Percentiles rank a stretch among this genome's conserved stretches.
These are phyloP conservation scores for Eutrema salsugineum DNA, from an alignment of 441 rosid species.

Conservation along the genomic window DNA sequence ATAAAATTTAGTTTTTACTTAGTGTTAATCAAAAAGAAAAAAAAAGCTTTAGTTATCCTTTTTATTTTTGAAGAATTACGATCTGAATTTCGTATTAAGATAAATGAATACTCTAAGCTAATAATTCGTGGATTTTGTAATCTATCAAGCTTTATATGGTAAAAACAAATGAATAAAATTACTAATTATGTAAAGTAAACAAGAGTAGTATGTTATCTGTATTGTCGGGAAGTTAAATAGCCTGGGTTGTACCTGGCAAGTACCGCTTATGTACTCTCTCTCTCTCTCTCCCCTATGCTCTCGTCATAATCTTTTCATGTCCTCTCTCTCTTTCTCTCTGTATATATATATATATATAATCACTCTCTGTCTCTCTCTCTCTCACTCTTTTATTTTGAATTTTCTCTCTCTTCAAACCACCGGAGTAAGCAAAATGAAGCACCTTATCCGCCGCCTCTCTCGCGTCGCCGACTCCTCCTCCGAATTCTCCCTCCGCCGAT, in stretches of 20 bases:
- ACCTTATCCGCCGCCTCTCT: constrained; percentile 75
- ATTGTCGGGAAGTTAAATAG: not conserved
- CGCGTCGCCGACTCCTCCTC: constrained; percentile 79
- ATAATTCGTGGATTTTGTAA: no score
- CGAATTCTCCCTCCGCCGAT: constrained; percentile 40
- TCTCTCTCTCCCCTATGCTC: constrained; percentile 11
- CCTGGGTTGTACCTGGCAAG: constrained; percentile 29
- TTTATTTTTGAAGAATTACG: no score
- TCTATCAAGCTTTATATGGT: no score
- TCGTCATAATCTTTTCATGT: constrained; percentile 30
- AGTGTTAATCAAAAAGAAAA: no score
- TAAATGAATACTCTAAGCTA: no score
- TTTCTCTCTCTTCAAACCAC: not conserved
- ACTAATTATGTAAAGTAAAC: no score
- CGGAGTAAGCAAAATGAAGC: constrained; percentile 51
- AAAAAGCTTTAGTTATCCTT: no score
- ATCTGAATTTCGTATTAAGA: no score
- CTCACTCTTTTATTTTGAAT: not conserved
- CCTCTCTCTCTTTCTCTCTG: not conserved
- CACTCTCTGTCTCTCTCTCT: not conserved
- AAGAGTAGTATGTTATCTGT: not conserved
- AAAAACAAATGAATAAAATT: no score
- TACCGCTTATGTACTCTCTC: constrained; percentile 28
- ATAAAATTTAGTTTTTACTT: no score
- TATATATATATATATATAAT: not conserved